Evolutionary conservation across 208 protist species (phyloP).

Genomic region (Plasmodiophora brassicae): DNA sequence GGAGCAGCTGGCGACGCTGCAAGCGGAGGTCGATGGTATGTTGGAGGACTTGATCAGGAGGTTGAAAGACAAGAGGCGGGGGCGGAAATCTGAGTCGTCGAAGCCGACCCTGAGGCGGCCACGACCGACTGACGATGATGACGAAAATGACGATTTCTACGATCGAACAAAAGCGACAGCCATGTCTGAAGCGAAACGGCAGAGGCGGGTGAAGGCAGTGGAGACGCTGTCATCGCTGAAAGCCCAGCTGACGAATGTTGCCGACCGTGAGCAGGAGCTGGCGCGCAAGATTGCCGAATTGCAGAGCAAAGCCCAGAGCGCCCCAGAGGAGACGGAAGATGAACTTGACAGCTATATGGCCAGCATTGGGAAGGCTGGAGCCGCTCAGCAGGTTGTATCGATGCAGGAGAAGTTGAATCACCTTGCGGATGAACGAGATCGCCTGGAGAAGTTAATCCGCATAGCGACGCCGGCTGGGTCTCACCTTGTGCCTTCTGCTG

Average conservation of each 20-base stretch:
- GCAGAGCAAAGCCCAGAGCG: background rate
- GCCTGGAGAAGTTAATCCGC: background rate
- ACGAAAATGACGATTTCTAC: slow-evolving; percentile 27
- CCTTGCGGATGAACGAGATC: background rate
- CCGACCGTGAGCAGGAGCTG: background rate
- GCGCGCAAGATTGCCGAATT: background rate
- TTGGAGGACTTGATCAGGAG: background rate
- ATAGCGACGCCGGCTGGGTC: background rate
- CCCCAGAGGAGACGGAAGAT: background rate
- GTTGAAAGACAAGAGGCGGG: background rate
- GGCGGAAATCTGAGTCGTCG: background rate
- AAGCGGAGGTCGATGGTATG: background rate
- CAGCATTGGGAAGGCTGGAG: background rate
- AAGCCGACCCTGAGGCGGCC: background rate
- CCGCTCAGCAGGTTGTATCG: background rate
- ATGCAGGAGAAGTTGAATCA: background rate
- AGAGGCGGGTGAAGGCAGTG: background rate
- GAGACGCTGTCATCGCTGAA: background rate
- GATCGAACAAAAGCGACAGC: background rate
- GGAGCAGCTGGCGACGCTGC: background rate
- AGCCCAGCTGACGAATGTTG: background rate
- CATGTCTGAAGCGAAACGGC: background rate
- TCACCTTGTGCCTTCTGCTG: background rate
- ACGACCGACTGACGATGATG: background rate
- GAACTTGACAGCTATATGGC: background rate